Conservation (phyloP, 495 filamentous ascomycete genomes). For the Podospora bellae-mahoneyi region DNA sequence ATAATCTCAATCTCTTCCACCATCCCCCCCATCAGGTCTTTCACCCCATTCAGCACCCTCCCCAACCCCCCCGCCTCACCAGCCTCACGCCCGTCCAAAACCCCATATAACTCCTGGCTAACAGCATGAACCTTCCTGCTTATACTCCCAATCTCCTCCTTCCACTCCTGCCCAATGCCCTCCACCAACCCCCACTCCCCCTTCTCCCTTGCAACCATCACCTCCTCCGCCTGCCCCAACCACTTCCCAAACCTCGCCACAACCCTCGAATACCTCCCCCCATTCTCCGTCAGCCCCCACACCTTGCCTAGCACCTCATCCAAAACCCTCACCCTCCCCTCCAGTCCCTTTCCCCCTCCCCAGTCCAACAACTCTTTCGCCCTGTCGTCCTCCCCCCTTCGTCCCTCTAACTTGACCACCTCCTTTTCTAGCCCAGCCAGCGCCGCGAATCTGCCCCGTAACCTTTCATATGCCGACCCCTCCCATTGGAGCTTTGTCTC, state of each 20-base stretch:
- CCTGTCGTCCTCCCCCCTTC: conserved; percentile 35
- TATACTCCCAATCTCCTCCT: conserved; percentile 42
- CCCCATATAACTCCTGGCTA: conserved; percentile 33
- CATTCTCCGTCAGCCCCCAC: conserved; percentile 47
- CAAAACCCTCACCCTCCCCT: conserved; percentile 50
- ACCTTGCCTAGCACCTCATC: conserved; percentile 49
- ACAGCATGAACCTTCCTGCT: conserved; percentile 42
- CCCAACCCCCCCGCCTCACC: conserved; percentile 22
- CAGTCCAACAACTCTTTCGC: conserved; percentile 37
- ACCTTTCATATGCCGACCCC: conserved; percentile 42
- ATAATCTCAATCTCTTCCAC: conserved; percentile 46
- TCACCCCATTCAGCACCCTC: conserved; percentile 38
- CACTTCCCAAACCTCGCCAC: conserved; percentile 52
- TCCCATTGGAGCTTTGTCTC: conserved; percentile 42
- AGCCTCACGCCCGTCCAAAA: conserved; percentile 20
- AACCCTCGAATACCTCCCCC: conserved; percentile 48
- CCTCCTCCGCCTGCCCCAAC: conserved; percentile 40
- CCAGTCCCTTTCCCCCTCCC: conserved; percentile 37
- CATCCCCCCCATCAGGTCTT: conserved; percentile 45
- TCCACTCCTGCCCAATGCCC: conserved; percentile 41
- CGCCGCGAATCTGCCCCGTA: conserved; percentile 40
- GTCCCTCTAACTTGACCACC: conserved; percentile 32
- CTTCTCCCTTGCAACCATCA: conserved; percentile 36
- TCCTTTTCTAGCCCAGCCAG: conserved; percentile 35
- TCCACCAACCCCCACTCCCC: conserved; percentile 25